phyloP scores from a whole-genome alignment of 2,329 filamentous ascomycete genomes.

The Emericellopsis cladophorae region DNA sequence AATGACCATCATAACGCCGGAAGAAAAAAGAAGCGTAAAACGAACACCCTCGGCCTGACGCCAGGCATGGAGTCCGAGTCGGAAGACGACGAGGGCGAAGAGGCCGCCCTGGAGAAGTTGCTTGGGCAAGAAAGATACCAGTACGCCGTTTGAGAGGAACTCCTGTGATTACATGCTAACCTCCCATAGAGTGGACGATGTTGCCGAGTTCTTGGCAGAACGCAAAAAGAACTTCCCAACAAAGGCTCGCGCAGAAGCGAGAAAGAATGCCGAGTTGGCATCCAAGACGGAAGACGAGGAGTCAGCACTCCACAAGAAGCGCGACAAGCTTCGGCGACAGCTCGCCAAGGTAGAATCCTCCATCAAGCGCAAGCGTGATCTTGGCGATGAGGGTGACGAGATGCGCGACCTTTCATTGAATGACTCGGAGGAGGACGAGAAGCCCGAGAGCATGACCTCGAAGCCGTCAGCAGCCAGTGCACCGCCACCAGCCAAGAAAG shows the following conservation, averaged over 20 bases:
- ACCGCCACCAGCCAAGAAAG: constrained; percentile 33
- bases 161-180: constrained; percentile 4
- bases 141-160: constrained; percentile 1
- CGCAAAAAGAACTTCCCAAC: constrained; percentile 74
- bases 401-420: constrained; percentile 37
- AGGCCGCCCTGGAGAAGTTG: constrained; percentile 48
- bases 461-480: constrained; percentile 13
- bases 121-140: constrained; percentile 33
- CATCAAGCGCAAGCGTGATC: constrained; percentile 56
- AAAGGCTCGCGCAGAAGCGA: constrained; percentile 52
- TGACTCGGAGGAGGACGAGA: constrained; percentile 45
- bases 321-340: constrained; percentile 49
- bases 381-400: constrained; percentile 54
- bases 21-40: constrained; percentile 61
- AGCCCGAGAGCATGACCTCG: constrained; percentile 42
- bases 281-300: constrained; percentile 46
- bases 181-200: constrained; percentile 46
- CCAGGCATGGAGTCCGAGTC: constrained; percentile 50
- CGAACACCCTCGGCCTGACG: constrained; percentile 59
- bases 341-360: constrained; percentile 60
- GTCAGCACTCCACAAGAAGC: constrained; percentile 43
- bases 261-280: constrained; percentile 35
- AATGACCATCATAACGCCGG: constrained; percentile 31
- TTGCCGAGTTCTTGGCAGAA: constrained; percentile 71
- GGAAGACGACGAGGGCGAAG: constrained; percentile 58